These are phyloP conservation scores for Oenanthe javanica DNA, from an alignment of 140 eudicot genomes.

Conservation along the genomic window DNA sequence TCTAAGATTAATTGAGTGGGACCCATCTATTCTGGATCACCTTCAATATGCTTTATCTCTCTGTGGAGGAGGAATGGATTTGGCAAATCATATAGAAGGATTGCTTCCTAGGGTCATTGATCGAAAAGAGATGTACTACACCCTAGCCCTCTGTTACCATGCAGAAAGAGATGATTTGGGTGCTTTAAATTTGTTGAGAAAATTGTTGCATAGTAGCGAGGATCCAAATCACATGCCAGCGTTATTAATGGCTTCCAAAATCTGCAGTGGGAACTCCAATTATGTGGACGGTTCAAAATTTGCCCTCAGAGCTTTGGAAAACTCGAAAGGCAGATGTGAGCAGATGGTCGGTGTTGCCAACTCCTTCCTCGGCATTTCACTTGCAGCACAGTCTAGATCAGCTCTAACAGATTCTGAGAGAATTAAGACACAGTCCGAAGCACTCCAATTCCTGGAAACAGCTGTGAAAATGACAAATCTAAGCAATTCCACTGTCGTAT, in stretches of 20 bases:
- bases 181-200: slow-evolving; percentile 50
- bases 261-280: slow-evolving; percentile 38
- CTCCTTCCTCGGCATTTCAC: neutral
- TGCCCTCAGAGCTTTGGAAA: no score
- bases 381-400: slow-evolving; percentile 33
- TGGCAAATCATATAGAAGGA: slow-evolving; percentile 60
- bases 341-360: no score
- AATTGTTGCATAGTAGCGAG: slow-evolving; percentile 11
- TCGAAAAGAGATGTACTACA: slow-evolving; percentile 41
- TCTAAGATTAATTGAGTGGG: slow-evolving; percentile 65
- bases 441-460: no score
- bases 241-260: slow-evolving; percentile 53
- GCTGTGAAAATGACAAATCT: slow-evolving; percentile 34
- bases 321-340: no score
- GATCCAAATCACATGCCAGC: slow-evolving; percentile 24
- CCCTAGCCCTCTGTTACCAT: slow-evolving; percentile 55
- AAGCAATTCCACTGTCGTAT: slow-evolving; percentile 41
- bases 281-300: slow-evolving; percentile 34
- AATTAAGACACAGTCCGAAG: slow-evolving; percentile 24
- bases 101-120: slow-evolving; percentile 16
- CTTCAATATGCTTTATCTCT: slow-evolving; percentile 63
- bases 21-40: slow-evolving; percentile 78
- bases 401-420: slow-evolving; percentile 49
- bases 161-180: slow-evolving; percentile 53
- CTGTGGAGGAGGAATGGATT: slow-evolving; percentile 47